These are phyloP conservation scores for Candolleomyces eurysporus DNA, from an alignment of 768 basidiomycete genomes.

Conservation along the genomic window DNA sequence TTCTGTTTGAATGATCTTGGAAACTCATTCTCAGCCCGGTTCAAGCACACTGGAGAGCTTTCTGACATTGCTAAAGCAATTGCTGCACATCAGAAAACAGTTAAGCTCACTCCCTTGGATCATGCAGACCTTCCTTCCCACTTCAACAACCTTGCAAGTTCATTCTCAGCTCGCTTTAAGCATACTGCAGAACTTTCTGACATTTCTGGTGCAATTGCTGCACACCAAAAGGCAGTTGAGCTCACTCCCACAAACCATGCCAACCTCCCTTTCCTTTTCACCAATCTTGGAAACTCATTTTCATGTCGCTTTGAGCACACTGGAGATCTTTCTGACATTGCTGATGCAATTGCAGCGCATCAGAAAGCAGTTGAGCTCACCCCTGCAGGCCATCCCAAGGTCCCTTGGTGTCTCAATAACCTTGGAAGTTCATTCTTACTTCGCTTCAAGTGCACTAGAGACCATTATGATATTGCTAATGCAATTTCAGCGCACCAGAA, in stretches of 20 bases:
- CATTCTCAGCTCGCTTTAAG: constrained; percentile 18
- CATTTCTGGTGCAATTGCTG: background rate
- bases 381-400: background rate
- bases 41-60: constrained; percentile 17
- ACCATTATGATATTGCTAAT: constrained; percentile 3
- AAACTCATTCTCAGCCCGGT: constrained; percentile 12
- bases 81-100: constrained; percentile 9
- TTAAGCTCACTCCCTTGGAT: constrained; percentile 18
- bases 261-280: background rate
- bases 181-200: constrained; percentile 18
- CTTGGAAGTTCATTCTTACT: constrained; percentile 16
- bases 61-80: constrained; percentile 26
- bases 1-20: no score
- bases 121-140: constrained; percentile 11
- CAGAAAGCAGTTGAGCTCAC: no score
- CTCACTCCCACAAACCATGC: background rate
- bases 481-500: no score
- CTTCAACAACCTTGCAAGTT: constrained; percentile 19
- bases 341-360: no score
- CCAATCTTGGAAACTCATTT: no score
- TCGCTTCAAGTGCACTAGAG: background rate
- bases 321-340: no score
- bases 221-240: no score
- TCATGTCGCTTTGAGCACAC: no score
- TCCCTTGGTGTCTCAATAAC: background rate